phyloP scores from a whole-genome alignment of 1,139 yeast species.

The Saccharomyces hybrid region DNA sequence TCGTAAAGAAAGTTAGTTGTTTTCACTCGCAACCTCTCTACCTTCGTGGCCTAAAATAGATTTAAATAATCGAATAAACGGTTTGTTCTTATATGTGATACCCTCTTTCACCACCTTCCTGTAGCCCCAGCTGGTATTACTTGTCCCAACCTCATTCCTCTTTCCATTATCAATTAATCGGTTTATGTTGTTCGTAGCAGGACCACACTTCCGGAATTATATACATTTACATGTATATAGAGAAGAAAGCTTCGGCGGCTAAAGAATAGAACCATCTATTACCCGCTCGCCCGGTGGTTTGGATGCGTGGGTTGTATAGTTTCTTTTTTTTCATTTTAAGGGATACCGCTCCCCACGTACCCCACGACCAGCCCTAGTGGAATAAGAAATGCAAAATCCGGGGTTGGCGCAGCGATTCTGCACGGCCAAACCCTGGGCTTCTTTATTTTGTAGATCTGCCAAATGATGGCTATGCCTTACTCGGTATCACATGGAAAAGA shows the following conservation, averaged over 20 bases:
- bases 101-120: background rate
- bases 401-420: background rate
- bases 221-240: background rate
- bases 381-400: background rate
- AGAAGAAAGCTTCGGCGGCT: background rate
- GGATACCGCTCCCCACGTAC: background rate
- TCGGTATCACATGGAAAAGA: background rate
- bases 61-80: background rate
- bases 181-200: background rate
- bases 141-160: background rate
- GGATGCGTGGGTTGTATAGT: background rate
- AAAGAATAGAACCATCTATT: background rate
- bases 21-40: background rate
- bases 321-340: background rate
- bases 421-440: background rate
- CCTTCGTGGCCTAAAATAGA: background rate
- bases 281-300: background rate
- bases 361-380: background rate
- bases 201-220: background rate
- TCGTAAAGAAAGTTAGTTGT: background rate
- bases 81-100: background rate
- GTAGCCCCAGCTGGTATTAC: background rate
- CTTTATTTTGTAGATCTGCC: background rate
- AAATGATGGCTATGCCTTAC: background rate
- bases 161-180: background rate